Evolutionary conservation across 768 basidiomycete species (phyloP).

Genomic region (Boletus reticuloceps): DNA sequence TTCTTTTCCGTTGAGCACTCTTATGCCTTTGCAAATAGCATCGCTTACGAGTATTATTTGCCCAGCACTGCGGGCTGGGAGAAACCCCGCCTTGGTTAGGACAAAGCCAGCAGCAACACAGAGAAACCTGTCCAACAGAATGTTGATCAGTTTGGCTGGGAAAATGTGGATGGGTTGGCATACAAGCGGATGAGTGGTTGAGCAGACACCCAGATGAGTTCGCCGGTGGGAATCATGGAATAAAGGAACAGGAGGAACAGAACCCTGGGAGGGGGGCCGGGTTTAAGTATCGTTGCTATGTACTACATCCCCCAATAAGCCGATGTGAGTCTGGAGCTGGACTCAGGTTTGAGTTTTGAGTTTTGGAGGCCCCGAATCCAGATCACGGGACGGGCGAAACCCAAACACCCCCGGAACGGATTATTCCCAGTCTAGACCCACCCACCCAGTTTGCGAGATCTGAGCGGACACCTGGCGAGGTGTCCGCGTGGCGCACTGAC

Average conservation of each 20-base stretch:
- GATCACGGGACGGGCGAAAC: too few relatives aligned
- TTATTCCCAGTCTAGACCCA: too few relatives aligned
- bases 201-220: slow-evolving; percentile 61
- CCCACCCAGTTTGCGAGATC: too few relatives aligned
- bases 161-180: slow-evolving; percentile 13
- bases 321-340: too few relatives aligned
- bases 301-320: too few relatives aligned
- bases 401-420: too few relatives aligned
- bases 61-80: slow-evolving; percentile 58
- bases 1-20: slow-evolving; percentile 34
- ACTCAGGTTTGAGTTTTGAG: too few relatives aligned
- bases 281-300: too few relatives aligned
- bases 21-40: not conserved
- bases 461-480: too few relatives aligned
- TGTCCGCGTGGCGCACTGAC: too few relatives aligned
- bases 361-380: too few relatives aligned
- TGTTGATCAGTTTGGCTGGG: not conserved
- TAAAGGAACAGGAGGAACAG: not conserved
- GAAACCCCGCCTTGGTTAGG: slow-evolving; percentile 58
- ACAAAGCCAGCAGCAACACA: slow-evolving; percentile 54
- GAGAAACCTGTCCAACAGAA: slow-evolving; percentile 41
- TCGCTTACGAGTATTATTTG: slow-evolving; percentile 53
- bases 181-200: slow-evolving; percentile 61
- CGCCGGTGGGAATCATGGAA: slow-evolving; percentile 34
- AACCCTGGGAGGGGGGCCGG: not conserved